Evolutionary conservation across 148 eudicot genomes (phyloP).

Genomic region (Dysphania ambrosioides): DNA sequence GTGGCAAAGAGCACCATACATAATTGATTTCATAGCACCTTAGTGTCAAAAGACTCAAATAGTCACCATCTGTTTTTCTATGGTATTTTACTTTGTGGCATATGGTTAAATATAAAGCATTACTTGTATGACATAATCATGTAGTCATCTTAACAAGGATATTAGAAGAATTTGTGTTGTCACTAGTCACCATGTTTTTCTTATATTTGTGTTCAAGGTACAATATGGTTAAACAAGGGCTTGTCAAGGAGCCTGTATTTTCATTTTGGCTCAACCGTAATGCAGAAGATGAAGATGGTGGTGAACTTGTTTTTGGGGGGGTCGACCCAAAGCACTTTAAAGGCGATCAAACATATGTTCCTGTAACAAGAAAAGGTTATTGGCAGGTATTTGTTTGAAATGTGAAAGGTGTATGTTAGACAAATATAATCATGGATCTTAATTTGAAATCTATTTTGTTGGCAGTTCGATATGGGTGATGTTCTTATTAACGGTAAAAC

Average conservation of each 20-base stretch:
- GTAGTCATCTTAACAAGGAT: too few species aligned
- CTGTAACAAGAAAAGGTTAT: constrained; percentile 54
- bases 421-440: not conserved
- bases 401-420: not conserved
- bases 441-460: constrained; percentile 12
- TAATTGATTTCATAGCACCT: not conserved
- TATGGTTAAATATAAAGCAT: too few species aligned
- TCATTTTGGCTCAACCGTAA: constrained; percentile 69
- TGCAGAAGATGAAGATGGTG: constrained; percentile 41
- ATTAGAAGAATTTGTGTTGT: not conserved
- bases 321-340: constrained; percentile 47
- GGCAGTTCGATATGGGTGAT: constrained; percentile 90
- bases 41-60: not conserved
- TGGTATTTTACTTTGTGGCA: too few species aligned
- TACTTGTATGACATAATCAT: not conserved
- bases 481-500: constrained; percentile 67
- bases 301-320: constrained; percentile 66
- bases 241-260: constrained; percentile 58
- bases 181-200: too few species aligned
- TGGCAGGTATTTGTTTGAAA: constrained; percentile 50
- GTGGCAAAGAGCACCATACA: not conserved
- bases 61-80: not conserved
- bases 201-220: constrained; percentile 39
- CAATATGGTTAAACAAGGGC: constrained; percentile 62
- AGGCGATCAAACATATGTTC: constrained; percentile 50